Evolutionary conservation across 2,329 filamentous ascomycete genomes (phyloP).

Genomic region (Calonectria hongkongensis): DNA sequence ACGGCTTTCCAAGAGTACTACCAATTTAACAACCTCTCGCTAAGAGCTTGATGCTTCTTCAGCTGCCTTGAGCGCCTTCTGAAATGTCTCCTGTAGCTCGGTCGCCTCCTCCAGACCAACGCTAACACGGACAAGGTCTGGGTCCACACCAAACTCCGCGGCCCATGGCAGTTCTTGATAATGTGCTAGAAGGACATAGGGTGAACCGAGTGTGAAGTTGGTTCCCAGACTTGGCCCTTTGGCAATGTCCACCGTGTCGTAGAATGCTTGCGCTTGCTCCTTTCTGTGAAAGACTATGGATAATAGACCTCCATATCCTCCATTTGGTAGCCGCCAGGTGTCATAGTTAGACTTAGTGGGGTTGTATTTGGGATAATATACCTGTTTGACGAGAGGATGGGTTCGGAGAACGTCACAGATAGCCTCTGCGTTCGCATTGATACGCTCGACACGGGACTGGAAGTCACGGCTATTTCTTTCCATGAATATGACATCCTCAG

Average conservation of each 20-base stretch:
- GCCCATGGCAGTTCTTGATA: conserved; percentile 96
- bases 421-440: conserved; percentile 89
- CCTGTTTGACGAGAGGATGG: conserved; percentile 79
- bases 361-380: conserved; percentile 92
- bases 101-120: conserved; percentile 89
- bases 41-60: conserved; percentile 51
- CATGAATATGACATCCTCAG: conserved; percentile 94
- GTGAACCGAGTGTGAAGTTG: conserved; percentile 95
- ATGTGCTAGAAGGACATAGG: conserved; percentile 94
- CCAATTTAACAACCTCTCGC: neutral
- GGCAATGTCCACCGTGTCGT: conserved; percentile 88
- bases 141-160: conserved; percentile 85
- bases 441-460: conserved; percentile 84
- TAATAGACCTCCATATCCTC: conserved; percentile 92
- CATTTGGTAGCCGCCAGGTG: conserved; percentile 80
- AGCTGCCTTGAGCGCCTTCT: conserved; percentile 80
- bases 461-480: conserved; percentile 98
- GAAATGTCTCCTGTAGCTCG: conserved; percentile 79
- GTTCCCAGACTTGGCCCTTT: conserved; percentile 97
- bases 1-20: neutral
- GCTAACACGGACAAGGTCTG: conserved; percentile 88
- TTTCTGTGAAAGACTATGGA: conserved; percentile 86
- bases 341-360: conserved; percentile 85
- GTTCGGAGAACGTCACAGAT: conserved; percentile 83
- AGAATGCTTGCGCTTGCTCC: conserved; percentile 86